Conservation (phyloP, 495 filamentous ascomycete species). For the Neohortaea acidophila region DNA sequence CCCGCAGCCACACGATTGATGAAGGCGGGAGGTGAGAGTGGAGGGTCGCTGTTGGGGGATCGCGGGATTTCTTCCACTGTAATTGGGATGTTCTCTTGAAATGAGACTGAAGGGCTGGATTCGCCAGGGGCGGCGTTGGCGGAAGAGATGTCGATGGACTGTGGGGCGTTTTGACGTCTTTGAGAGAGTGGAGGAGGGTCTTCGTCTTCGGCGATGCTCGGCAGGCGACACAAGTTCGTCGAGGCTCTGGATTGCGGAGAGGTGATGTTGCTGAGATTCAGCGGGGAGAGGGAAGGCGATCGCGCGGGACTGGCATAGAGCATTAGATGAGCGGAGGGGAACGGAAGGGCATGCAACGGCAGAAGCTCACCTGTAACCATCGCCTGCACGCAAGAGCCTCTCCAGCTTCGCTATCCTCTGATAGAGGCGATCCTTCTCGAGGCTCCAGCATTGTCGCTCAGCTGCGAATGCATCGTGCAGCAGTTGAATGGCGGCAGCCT, state of each 20-base stretch:
- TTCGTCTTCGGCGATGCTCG: constrained; percentile 16
- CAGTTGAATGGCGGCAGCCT: constrained; percentile 8
- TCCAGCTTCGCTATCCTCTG: constrained; percentile 14
- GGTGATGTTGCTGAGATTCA: constrained; percentile 6
- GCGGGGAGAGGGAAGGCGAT: constrained; percentile 11
- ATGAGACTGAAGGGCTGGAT: constrained; percentile 4
- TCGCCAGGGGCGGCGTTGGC: background rate
- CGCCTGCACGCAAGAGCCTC: constrained; percentile 11
- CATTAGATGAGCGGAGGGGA: no score
- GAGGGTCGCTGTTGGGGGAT: constrained; percentile 8
- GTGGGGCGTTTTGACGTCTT: constrained; percentile 8
- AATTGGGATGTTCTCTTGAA: constrained; percentile 2
- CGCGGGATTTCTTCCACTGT: constrained; percentile 14
- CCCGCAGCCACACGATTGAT: constrained; percentile 13
- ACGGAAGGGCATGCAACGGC: no score
- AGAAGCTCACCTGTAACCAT: constrained; percentile 10
- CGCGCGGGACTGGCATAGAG: constrained; percentile 15
- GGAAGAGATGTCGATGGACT: constrained; percentile 7
- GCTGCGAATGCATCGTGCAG: constrained; percentile 18
- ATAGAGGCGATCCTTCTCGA: constrained; percentile 13
- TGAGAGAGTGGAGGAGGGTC: constrained; percentile 4
- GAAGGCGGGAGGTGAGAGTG: constrained; percentile 12
- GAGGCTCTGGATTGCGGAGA: constrained; percentile 6
- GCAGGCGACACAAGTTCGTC: constrained; percentile 3
- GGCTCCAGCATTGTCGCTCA: constrained; percentile 12